A percentile compares a stretch with the other conserved stretches of the same genome.
phyloP scores from a whole-genome alignment of 106 monocot genomes.

The Allium fistulosum region DNA sequence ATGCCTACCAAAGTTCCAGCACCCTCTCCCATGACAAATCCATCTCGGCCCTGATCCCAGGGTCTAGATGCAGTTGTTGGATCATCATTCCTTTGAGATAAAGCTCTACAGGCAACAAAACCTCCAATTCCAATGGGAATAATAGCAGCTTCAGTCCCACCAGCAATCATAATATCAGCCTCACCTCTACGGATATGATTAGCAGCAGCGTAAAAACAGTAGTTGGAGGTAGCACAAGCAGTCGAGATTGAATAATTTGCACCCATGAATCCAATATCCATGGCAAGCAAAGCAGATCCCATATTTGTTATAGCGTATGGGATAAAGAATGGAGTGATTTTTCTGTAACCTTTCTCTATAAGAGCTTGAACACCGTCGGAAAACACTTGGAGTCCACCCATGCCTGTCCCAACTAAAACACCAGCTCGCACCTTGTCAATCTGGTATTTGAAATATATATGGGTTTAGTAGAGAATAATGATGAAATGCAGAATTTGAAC shows the following conservation, averaged over 20 bases:
- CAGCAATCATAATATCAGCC: constrained; percentile 94
- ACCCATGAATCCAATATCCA: constrained; percentile 99
- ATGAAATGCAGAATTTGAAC: too few relatives aligned
- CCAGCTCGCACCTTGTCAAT: constrained; percentile 90
- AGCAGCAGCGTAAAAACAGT: constrained; percentile 94
- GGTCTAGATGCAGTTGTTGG: constrained; percentile 94
- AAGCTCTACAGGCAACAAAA: constrained; percentile 94
- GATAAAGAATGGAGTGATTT: constrained; percentile 95
- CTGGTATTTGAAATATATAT: constrained; percentile 23
- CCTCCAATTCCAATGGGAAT: constrained; percentile 97
- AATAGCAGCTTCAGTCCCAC: constrained; percentile 98
- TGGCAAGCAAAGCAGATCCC: constrained; percentile 93
- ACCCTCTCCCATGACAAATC: constrained; percentile 99
- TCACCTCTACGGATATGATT: constrained; percentile 94
- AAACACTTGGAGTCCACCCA: constrained; percentile 88
- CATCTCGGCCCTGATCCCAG: constrained; percentile 95
- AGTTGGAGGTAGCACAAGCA: constrained; percentile 98
- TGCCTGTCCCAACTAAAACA: constrained; percentile 90
- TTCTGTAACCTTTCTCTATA: constrained; percentile 87
- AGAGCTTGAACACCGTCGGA: constrained; percentile 93
- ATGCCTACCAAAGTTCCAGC: constrained; percentile 79
- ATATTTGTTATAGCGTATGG: constrained; percentile 97
- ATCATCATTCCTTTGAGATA: constrained; percentile 95
- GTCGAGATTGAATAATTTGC: constrained; percentile 98
- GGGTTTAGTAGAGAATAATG: neutral